Conservation (phyloP, 371 early-diverging fungal genomes). For the Cokeromyces recurvatus region DNA sequence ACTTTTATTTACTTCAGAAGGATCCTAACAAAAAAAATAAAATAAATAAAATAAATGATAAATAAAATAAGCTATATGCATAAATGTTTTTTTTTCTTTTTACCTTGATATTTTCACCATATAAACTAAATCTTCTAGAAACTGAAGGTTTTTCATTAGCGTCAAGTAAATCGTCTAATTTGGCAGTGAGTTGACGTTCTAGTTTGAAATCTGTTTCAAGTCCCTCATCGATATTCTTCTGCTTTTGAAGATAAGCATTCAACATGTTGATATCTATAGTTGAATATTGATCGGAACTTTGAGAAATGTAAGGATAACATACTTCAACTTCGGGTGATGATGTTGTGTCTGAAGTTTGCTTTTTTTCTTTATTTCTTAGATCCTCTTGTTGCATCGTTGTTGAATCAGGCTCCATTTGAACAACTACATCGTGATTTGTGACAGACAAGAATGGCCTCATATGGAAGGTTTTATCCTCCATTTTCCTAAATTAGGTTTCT, state of each 20-base stretch:
- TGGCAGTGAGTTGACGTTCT: constrained; percentile 13
- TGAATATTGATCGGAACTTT: no score
- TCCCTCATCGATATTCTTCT: not conserved
- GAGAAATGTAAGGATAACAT: constrained; percentile 12
- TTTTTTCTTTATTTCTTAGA: no score
- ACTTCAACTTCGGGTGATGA: constrained; percentile 18
- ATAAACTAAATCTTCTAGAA: constrained; percentile 22
- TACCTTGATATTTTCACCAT: constrained; percentile 26
- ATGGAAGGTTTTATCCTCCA: constrained; percentile 17
- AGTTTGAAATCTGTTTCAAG: constrained; percentile 1
- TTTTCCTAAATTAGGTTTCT: no score
- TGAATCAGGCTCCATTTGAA: constrained; percentile 16
- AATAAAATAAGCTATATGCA: no score
- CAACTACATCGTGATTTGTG: not conserved
- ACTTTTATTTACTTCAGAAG: constrained; percentile 18
- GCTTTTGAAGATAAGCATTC: constrained; percentile 1
- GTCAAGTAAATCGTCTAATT: constrained; percentile 18
- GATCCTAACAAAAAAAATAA: constrained; percentile 19
- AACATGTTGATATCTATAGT: constrained; percentile 9
- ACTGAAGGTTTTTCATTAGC: not conserved
- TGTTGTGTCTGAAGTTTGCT: no score
- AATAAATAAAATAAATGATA: no score
- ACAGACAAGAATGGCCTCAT: not conserved
- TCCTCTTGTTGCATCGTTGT: not conserved
- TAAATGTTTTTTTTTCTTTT: no score